Base-by-base conservation (phyloP, 306 rosid genomes). In the Vigna reflexopilosa region DNA sequence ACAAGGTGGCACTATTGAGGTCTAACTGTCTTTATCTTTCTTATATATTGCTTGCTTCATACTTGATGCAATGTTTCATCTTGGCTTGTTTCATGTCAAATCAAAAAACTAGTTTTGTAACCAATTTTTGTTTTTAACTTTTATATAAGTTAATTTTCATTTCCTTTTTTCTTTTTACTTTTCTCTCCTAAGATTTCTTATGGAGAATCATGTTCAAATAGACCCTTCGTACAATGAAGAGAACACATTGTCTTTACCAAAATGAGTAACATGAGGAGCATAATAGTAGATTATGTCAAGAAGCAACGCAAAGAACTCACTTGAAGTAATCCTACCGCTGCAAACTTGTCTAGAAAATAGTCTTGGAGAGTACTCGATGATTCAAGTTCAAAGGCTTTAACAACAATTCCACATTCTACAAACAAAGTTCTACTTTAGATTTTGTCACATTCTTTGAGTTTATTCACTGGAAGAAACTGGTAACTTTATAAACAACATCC, bases 311-410 rank as follows among this genome's bases (percentile, higher is more conserved):
- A 26, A 72, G 68, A 67, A 67, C 74, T 64, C 81, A 90, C 97
- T 89, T 90, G 97, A 70, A 94, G 98, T 80, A 94, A 90, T 82
- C 95, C 96, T 70, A 91, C 97, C 32, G 98, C 97, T 70, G 98
- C 97, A 84, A 95, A 92, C 86, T 95, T 92, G 86, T 95, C 19
- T 16, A 75, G 14, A 17, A 17, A 19, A 92, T 86, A 24, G 93
- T 86, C 86, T 92, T 95, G 22, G 85, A 69, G 38, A 51, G 69
- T 67, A 75, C 78, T 0, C 90, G 91, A 76, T 66, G 82, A 50
- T 56, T 75, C 70, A 91, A 28, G 49, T 82, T 64, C 86, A 95
- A 81, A 78, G 91, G 87, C 85, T 87, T 83, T 55, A 92, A 36
- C 73, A 90, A 71, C 71, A 85, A 64, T 40, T 89, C 98, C 32